Base-by-base conservation (phyloP, 371 early-diverging fungal species). In the Zopfochytrium polystomum region DNA sequence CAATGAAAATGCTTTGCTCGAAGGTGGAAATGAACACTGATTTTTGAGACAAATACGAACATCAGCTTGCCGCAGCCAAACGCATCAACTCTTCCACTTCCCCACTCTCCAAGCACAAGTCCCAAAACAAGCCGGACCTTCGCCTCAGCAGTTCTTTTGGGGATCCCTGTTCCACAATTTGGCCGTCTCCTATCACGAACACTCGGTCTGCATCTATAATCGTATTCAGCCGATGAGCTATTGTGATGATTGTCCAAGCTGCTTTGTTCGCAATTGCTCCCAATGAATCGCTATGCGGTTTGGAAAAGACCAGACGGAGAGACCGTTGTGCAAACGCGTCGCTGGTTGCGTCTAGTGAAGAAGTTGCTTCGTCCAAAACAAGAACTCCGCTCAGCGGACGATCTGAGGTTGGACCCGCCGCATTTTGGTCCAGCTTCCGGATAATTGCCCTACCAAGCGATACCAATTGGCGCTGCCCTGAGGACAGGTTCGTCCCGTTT, bases 181-280 rank as follows among this genome's bases (percentile, higher is more conserved):
- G 26, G 6, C 80, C 81, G 9, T 58, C 45, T 25, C 74, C 63
- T 46, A 81, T 44, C 0, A 81, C 80, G 1, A 81, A 29, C 23
- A 80, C 67, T 47, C 70, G 55, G 63, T 80, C 78, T 47, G 60
- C 62, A 34, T 75, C 75, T 25, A 75, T 54, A 6, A 79, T 68
- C 2, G 62, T 69, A 22, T 57, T 26, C 25, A 76, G 51, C 7
- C 79, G 66, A 60, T 79, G 79, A 29, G 79, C 79, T 44, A 79
- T 70, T 38, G 59, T 58, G 1, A 77, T n/a, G 31, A 67, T 25
- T 13, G 77, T 74, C 52, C 63, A 64, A n/a, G n/a, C n/a, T n/a
- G n/a, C n/a, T n/a, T 60, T 85, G 73, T 70, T 93, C 93, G 54
- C 93, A 91, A 52, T 89, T 62, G 2, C 48, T 58, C 54, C 70